Percentiles rank a stretch among this genome's conserved stretches.
These are phyloP conservation scores for Cladophialophora exuberans DNA, from an alignment of 2,329 filamentous ascomycete species.

Conservation along the genomic window DNA sequence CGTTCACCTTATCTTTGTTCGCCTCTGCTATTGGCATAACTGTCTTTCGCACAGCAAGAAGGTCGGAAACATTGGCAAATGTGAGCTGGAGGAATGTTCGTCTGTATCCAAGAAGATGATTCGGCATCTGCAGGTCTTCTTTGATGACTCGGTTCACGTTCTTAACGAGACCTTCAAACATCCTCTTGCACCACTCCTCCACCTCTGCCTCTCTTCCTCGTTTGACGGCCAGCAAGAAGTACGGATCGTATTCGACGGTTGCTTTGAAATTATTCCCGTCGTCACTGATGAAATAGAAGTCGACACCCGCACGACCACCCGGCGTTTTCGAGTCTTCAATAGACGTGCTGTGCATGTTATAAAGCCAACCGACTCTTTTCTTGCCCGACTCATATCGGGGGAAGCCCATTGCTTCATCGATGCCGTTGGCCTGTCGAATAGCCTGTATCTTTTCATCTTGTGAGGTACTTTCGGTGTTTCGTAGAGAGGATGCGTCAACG, in stretches of 20 bases:
- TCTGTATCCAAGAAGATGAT: constrained; percentile 89
- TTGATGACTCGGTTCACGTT: constrained; percentile 77
- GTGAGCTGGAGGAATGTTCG: constrained; percentile 83
- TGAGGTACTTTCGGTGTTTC: constrained; percentile 81
- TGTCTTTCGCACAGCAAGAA: constrained; percentile 80
- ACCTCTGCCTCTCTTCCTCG: constrained; percentile 88
- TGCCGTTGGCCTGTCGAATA: constrained; percentile 77
- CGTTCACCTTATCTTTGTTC: constrained; percentile 94
- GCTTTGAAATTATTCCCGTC: constrained; percentile 92
- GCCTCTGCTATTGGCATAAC: constrained; percentile 91
- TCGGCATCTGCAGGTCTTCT: constrained; percentile 92
- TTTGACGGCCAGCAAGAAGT: constrained; percentile 90
- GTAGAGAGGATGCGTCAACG: constrained; percentile 73
- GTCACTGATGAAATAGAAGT: constrained; percentile 96
- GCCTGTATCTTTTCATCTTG: constrained; percentile 92
- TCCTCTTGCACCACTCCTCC: constrained; percentile 87
- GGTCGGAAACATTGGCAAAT: constrained; percentile 84
- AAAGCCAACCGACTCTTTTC: constrained; percentile 87
- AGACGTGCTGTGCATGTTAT: constrained; percentile 89
- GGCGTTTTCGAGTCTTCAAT: constrained; percentile 82
- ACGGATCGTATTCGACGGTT: constrained; percentile 93
- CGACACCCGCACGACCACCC: constrained; percentile 84
- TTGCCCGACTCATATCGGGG: constrained; percentile 85
- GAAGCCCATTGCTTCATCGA: constrained; percentile 96
- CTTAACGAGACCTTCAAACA: constrained; percentile 81